Base-by-base conservation (phyloP, 495 filamentous ascomycete species). In the Podospora australis region DNA sequence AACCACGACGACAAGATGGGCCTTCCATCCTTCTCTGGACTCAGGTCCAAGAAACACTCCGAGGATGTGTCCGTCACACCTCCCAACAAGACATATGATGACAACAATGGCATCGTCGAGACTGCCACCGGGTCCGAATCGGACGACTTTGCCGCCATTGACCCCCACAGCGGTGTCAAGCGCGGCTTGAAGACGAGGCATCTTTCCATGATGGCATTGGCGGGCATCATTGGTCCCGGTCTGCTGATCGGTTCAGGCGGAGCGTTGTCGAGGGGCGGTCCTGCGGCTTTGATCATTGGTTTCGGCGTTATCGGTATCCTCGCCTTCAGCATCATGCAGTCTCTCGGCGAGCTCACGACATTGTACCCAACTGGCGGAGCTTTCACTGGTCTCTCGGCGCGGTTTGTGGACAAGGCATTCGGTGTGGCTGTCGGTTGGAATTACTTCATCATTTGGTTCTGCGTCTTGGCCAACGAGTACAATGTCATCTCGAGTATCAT, bases 351-450 rank as follows among this genome's bases (percentile, higher is more conserved):
- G 29, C 41, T 52, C 14, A 53, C 48, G n/a, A 51, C 48, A 13
- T 41, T 54, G 52, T 88, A 82, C 52, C 84, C 84, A 8, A 73
- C 80, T 38, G 82, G 81, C 28, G 84, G 75, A 34, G 67, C 77
- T 13, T 70, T 78, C 48, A 72, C 70, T 10, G 64, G 80, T 26
- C 82, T 88, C 32, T 82, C 82, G 20, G 72, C 84, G 46, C 78
- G 85, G 29, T 81, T 90, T 52, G 77, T 88, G 44, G 82, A 87
- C 59, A 80, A 83, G 36, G 82, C 83, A 32, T 79, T 90, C 66
- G 88, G 86, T 28, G 89, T 90, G 51, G 84, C 88, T 29, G 88
- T 95, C 54, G 88, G 88, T 23, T 88, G 84, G 83, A 81, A 86
- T 55, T 88, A 88, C 55, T 81, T 79, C 55, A 76, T 86, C 48